Base-by-base conservation (phyloP, 129 eudicot genomes). In the Flaveria brownii region DNA sequence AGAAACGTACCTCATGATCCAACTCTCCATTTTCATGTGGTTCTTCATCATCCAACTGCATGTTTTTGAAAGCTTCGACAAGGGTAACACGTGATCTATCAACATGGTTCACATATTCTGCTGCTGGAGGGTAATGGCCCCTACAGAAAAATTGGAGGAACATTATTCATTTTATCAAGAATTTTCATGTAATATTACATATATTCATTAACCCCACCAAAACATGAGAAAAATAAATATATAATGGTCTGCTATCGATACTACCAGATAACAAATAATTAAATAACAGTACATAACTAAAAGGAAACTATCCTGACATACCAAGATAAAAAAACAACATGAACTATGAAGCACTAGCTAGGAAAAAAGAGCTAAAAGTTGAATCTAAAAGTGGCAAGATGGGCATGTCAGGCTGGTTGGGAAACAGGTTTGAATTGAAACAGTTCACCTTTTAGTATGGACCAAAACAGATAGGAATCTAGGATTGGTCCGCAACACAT, bases 51-150 rank as follows among this genome's bases (percentile, higher is more conserved):
- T 87, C 93, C 75, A 92, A 75, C 79, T 91, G 96, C 93, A 94
- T 88, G 86, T 78, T 84, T 80, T 85, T 94, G 68, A 94, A 94
- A 47, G 84, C 84, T 67, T 94, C 97, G 25, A 94, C 98, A 54
- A 94, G 86, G 75, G 88, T 87, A 26, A 85, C 84, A 72, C 85
- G 85, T 65, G 93, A 87, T 86, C 88, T 94, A 46, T 87, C 91
- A 72, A 85, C 88, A 87, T 88, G 82, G 42, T 89, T 85, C 23
- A 91, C 73, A 81, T 94, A 94, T 73, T 91, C 97, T 5, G 78
- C 79, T 62, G 98, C 98, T 39, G 97, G 93, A 74, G 97, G 96
- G 82, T 91, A 94, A 18, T 68, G 79, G 55, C 83, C 85, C 98
- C 98, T 94, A 73, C 73, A 90, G 47, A 33, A 46, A 39, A 75